Base-by-base conservation (phyloP, 805 yeast species). In the Metschnikowia noctiluminum region DNA sequence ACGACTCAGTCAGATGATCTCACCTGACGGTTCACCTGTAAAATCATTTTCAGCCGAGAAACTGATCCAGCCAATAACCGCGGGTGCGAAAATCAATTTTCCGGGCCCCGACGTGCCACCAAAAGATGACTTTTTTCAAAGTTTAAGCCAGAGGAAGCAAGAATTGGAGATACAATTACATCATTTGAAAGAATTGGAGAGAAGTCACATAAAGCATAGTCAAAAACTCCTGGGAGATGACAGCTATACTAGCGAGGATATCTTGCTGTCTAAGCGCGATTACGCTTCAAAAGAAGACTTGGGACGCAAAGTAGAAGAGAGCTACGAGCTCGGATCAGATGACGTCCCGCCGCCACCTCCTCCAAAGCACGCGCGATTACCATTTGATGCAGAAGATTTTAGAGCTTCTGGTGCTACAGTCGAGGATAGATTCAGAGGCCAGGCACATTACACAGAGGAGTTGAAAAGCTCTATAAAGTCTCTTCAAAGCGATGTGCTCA, bases 401-500 rank as follows among this genome's bases (percentile, higher is more conserved):
- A 62, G 56, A 37, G 60, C 63, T 27, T 64, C 73, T 1, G 68
- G 61, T 1, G 58, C 57, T 35, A 55, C 57, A 13, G 41, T 54
- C 6, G 71, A 66, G 15, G 69, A 63, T 42, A 70, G 64, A 16
- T 39, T 60, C 26, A 55, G 60, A 43, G 58, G 62, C 38, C 54
- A 66, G 28, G 63, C 69, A 7, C 70, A 66, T 40, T 45, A 66
- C 40, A 71, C 65, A 40, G 71, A 70, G 49, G 74, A 69, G 35
- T 60, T 71, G 50, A 70, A 68, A 42, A 68, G 63, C 48, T 71
- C 76, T 3, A 60, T 71, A 46, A 68, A 72, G 49, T 71, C 76
- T 2, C 60, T 73, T 41, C 79, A 73, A 56, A 71, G 77, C 57
- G 78, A 73, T 51, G 77, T 73, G 6, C 65, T 73, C 47, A 73